Percentiles rank a stretch among this genome's conserved stretches.
These are phyloP conservation scores for Polymyxa betae DNA, from an alignment of 208 protist genomes.

Conservation along the genomic window DNA sequence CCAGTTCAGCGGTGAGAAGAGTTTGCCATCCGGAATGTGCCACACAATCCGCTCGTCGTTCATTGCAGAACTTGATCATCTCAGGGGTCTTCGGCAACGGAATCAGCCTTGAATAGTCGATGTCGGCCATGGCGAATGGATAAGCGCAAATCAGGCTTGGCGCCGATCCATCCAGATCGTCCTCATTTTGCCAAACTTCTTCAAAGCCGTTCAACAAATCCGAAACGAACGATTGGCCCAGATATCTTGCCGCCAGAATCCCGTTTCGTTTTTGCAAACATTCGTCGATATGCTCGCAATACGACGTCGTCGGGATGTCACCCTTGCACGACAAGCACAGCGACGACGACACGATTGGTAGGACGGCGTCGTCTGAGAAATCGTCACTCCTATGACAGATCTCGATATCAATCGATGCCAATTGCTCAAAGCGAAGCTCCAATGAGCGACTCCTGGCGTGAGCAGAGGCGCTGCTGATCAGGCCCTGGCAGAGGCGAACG, in stretches of 20 bases:
- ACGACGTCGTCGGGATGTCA: not conserved
- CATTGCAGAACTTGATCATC: not conserved
- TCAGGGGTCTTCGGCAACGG: not conserved
- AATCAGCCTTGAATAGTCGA: not conserved
- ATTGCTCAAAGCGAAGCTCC: not conserved
- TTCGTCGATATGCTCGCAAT: not conserved
- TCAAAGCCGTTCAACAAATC: not conserved
- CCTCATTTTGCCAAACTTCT: not conserved
- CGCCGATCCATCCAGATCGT: not conserved
- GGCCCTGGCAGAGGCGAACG: not conserved
- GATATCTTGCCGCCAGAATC: not conserved
- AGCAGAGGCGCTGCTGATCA: not conserved
- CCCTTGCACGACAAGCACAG: slow-evolving; percentile 20
- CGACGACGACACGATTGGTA: not conserved
- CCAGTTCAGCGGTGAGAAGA: not conserved
- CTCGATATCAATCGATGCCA: not conserved
- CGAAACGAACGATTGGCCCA: not conserved
- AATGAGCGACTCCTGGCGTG: not conserved
- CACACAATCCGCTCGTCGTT: not conserved
- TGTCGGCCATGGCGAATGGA: not conserved
- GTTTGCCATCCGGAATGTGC: not conserved
- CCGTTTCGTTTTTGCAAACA: not conserved
- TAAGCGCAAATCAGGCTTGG: not conserved
- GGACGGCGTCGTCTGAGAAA: not conserved
- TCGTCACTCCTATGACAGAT: not conserved